Conservation (phyloP, 441 rosid species). For the Syzygium syzygioides region DNA sequence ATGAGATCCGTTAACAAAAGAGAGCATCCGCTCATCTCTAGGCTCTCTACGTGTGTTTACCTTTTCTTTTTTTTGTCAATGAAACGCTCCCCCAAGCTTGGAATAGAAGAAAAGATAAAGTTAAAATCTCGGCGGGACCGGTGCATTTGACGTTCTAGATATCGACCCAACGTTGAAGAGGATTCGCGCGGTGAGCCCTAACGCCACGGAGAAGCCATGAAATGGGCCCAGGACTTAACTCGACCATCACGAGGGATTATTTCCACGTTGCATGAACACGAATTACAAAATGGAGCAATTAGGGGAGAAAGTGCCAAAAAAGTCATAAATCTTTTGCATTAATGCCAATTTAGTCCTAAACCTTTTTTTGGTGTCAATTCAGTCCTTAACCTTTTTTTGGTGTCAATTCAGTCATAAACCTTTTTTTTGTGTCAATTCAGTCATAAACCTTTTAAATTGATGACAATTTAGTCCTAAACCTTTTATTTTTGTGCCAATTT, state of each 20-base stretch:
- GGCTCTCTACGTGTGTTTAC: neutral
- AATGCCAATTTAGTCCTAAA: too few species aligned
- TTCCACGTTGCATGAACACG: neutral
- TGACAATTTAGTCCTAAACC: too few species aligned
- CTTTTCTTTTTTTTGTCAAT: neutral
- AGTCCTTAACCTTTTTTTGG: too few species aligned
- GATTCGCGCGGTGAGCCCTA: neutral
- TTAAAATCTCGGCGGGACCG: neutral
- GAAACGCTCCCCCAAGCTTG: neutral
- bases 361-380: too few species aligned
- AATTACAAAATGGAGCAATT: neutral
- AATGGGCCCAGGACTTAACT: neutral
- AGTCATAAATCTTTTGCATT: too few species aligned
- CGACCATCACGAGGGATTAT: neutral
- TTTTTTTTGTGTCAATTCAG: too few species aligned
- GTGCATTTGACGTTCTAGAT: neutral
- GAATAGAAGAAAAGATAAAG: neutral
- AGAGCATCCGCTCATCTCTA: neutral
- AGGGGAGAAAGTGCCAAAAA: too few species aligned
- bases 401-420: too few species aligned
- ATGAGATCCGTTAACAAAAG: neutral
- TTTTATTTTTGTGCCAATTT: too few species aligned
- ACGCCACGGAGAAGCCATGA: neutral
- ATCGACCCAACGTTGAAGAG: neutral
- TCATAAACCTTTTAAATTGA: too few species aligned